Base-by-base conservation (phyloP, 805 yeast species). In the Nematodospora valgi region DNA sequence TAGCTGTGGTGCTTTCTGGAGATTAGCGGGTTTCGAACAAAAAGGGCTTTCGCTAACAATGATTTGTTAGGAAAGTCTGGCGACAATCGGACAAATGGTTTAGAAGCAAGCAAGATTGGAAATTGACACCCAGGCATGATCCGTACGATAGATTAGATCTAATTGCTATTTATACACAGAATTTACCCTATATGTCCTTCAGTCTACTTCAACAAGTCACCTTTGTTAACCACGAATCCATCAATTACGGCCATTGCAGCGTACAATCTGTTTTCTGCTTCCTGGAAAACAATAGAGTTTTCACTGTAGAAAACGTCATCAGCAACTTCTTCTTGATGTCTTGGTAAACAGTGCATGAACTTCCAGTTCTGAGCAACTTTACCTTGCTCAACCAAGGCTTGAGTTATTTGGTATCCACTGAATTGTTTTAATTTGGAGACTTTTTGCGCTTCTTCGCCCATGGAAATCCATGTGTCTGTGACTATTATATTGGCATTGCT, bases 331-430 rank as follows among this genome's bases (percentile, higher is more conserved):
- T 89, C 96, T 18, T 78, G 74, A 50, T 93, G 96, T 64, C 98
- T 82, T 45, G 98, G 98, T 48, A 93, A 71, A 62, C 98, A 93
- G 59, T 93, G 98, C 98, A 93, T 89, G 64, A 93, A 93, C 58
- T 79, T 86, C 85, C 91, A 91, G 54, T 75, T 62, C 12, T 67
- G 34, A 38, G 72, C 71, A 28, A 84, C 82, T 28, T 74, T 75
- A 5, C 86, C 85, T 10, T 64, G 52, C 9, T 51, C 37, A 17
- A 84, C 75, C 66, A 89, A 67, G 21, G 78, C 80, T 12, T 68
- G 58, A 24, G 87, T 80, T 40, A 93, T 82, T 65, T 87, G 96
- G 72, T 81, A 93, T 1, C 95, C 96, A 11, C 68, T 72, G 57
- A 93, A 93, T 62, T 87, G 89, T 51, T 79, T 69, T 48, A 93